phyloP scores from a whole-genome alignment of 2,329 filamentous ascomycete species.

The Calonectria hawksworthii region DNA sequence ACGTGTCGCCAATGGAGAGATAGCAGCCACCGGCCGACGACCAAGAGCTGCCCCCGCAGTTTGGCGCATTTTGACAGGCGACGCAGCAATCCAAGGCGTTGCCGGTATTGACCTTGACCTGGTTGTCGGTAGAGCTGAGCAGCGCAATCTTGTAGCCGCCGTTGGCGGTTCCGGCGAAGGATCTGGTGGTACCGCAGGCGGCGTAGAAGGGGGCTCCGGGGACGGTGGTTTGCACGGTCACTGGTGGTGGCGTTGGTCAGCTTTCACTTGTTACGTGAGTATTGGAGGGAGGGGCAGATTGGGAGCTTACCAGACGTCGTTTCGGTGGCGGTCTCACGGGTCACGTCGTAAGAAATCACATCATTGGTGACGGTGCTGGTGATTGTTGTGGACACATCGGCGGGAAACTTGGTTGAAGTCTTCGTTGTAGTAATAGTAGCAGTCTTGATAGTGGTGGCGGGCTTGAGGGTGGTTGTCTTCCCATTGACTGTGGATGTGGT shows the following conservation, averaged over 20 bases:
- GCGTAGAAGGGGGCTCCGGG: neutral
- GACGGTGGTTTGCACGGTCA: neutral
- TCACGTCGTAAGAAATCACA: neutral
- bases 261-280: too few species aligned
- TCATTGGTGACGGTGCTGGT: neutral
- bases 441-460: neutral
- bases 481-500: neutral
- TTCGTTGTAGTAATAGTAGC: neutral
- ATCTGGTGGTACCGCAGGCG: neutral
- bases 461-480: neutral
- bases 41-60: neutral
- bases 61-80: neutral
- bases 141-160: neutral
- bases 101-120: neutral
- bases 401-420: neutral
- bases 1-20: neutral
- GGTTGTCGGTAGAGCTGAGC: neutral
- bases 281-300: too few species aligned
- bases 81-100: neutral
- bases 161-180: neutral
- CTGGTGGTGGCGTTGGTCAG: neutral
- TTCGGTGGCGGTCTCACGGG: neutral
- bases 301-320: neutral
- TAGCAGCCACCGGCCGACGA: neutral
- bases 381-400: neutral